Conservation (phyloP, 1,284 basidiomycete species). For the Hemileia vastatrix region DNA sequence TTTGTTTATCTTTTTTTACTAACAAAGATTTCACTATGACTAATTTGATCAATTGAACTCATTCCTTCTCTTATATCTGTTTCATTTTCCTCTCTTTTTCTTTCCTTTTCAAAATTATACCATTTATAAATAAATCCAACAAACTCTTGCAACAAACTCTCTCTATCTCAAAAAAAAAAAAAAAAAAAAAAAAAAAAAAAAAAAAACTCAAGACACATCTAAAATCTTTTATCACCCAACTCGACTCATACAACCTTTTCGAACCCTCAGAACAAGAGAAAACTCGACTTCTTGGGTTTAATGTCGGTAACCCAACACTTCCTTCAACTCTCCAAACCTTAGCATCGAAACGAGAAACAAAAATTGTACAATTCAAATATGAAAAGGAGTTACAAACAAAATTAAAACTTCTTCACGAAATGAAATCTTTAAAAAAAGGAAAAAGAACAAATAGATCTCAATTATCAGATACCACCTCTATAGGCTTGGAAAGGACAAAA, state of each 20-base stretch:
- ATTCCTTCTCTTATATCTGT: neutral
- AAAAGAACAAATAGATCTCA: neutral
- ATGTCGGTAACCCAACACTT: constrained; percentile 26
- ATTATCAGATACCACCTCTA: neutral
- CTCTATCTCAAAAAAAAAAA: no score
- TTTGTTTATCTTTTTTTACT: no score
- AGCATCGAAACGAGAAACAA: constrained; percentile 62
- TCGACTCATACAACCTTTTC: constrained; percentile 54
- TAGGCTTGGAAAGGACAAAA: neutral
- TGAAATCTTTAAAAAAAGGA: constrained; percentile 1
- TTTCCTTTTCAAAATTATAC: no score
- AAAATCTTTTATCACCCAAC: constrained; percentile 51
- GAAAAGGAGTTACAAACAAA: constrained; percentile 66
- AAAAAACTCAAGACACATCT: constrained; percentile 62
- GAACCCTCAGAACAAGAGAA: constrained; percentile 53
- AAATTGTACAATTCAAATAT: constrained; percentile 74
- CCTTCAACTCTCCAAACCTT: constrained; percentile 54
- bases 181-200: no score
- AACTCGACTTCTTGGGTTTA: constrained; percentile 46
- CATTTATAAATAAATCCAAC: no score
- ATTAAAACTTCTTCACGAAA: no score
- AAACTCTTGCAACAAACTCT: no score
- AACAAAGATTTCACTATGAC: no score
- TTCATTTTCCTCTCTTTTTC: no score
- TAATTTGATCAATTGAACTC: no score